A percentile compares a stretch with the other conserved stretches of the same genome.
Conservation (phyloP, 75 land plant species). For the Cupressus sempervirens region DNA sequence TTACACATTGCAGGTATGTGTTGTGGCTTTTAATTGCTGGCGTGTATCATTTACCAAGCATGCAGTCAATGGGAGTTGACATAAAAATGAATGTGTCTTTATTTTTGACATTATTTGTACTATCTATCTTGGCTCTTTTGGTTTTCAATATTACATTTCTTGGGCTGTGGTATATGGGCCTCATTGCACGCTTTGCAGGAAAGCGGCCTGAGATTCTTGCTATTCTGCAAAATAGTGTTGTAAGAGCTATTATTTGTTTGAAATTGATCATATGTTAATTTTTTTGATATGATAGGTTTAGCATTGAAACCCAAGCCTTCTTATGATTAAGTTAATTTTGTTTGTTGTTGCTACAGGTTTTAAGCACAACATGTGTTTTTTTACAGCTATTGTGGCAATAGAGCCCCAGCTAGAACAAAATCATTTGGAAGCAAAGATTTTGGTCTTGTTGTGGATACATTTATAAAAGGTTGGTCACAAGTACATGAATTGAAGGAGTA, state of each 20-base stretch:
- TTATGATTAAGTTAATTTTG: background rate
- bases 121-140: conserved; percentile 75
- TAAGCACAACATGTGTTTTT: conserved; percentile 96
- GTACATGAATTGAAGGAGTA: conserved; percentile 87
- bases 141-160: conserved; percentile 81
- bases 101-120: conserved; percentile 77
- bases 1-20: conserved; percentile 68
- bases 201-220: conserved; percentile 78
- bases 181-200: conserved; percentile 92
- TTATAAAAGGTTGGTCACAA: conserved; percentile 47
- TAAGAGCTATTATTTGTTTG: conserved; percentile 24
- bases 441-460: conserved; percentile 27
- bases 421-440: conserved; percentile 46
- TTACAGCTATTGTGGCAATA: conserved; percentile 96
- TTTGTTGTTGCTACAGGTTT: conserved; percentile 51
- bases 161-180: conserved; percentile 93
- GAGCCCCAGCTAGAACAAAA: conserved; percentile 48
- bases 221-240: conserved; percentile 93
- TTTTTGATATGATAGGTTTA: background rate
- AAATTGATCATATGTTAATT: background rate
- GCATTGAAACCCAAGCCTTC: background rate
- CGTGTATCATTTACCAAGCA: conserved; percentile 92
- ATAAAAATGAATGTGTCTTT: conserved; percentile 92
- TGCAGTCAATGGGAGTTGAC: conserved; percentile 98
- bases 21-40: conserved; percentile 91